A percentile compares a stretch with the other conserved stretches of the same genome.
Evolutionary conservation across 139 green algal species (phyloP).

Genomic region (Chlorella sp.): DNA sequence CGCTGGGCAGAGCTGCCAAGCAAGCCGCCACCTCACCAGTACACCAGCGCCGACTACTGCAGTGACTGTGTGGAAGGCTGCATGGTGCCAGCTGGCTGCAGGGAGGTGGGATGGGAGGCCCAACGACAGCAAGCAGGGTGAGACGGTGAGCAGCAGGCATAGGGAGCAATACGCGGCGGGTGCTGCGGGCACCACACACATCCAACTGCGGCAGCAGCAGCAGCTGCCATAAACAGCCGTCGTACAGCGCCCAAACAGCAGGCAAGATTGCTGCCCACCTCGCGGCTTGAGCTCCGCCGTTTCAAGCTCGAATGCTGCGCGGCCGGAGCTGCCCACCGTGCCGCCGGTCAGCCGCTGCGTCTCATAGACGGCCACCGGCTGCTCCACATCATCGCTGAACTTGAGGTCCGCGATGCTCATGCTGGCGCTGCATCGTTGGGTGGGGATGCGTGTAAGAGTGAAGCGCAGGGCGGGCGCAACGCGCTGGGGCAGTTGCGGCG

Average conservation of each 20-base stretch:
- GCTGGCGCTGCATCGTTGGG: too few relatives aligned
- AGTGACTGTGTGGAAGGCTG: slow-evolving; percentile 61
- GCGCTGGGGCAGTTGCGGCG: too few relatives aligned
- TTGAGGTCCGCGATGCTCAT: neutral
- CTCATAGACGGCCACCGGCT: neutral
- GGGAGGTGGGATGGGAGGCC: neutral
- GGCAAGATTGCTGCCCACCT: neutral
- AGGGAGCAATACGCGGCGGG: neutral
- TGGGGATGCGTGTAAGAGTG: too few relatives aligned
- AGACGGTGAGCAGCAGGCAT: neutral
- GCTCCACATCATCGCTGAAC: neutral
- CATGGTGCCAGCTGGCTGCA: slow-evolving; percentile 56
- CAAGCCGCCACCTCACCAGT: neutral
- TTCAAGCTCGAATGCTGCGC: slow-evolving; percentile 26
- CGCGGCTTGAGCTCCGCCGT: neutral
- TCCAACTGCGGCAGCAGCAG: neutral
- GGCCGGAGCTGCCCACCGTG: neutral
- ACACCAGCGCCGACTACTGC: slow-evolving; percentile 60
- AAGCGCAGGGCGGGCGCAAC: too few relatives aligned
- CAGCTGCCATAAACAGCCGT: too few relatives aligned
- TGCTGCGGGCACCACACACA: neutral
- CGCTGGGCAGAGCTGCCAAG: neutral
- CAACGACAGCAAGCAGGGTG: too few relatives aligned
- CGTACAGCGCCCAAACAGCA: too few relatives aligned
- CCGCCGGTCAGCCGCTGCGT: neutral